Conservation (phyloP, 805 yeast species). For the Nakazawaea sp. region DNA sequence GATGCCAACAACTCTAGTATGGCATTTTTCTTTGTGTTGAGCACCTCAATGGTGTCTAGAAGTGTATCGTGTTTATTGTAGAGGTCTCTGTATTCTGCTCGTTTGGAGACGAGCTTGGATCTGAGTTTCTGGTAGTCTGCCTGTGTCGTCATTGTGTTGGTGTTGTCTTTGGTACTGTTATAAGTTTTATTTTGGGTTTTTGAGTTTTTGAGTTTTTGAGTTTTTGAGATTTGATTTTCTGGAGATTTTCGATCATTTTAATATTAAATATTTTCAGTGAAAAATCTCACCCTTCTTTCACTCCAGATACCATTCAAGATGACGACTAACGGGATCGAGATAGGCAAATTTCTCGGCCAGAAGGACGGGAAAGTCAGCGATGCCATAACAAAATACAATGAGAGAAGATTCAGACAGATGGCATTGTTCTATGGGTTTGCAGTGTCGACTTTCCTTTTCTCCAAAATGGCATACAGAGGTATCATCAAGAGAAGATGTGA, state of each 20-base stretch:
- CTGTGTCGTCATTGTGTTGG: neutral
- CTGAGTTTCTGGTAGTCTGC: neutral
- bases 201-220: neutral
- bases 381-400: slow-evolving; percentile 41
- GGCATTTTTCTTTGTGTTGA: slow-evolving; percentile 2
- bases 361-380: slow-evolving; percentile 18
- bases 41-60: neutral
- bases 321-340: slow-evolving; percentile 16
- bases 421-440: slow-evolving; percentile 67
- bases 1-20: slow-evolving; percentile 4
- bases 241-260: neutral
- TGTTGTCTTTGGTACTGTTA: neutral
- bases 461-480: slow-evolving; percentile 70
- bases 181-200: neutral
- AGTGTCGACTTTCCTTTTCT: slow-evolving; percentile 60
- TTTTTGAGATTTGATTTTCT: neutral
- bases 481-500: slow-evolving; percentile 62
- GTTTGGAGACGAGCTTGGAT: too few relatives aligned
- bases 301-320: neutral
- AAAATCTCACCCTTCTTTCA: neutral
- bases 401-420: slow-evolving; percentile 67
- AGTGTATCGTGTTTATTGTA: neutral
- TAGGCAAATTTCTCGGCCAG: slow-evolving; percentile 24
- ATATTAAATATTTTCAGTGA: neutral
- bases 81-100: too few relatives aligned